Conservation (phyloP, 1,284 basidiomycete genomes). For the Fomitopsis betulina region DNA sequence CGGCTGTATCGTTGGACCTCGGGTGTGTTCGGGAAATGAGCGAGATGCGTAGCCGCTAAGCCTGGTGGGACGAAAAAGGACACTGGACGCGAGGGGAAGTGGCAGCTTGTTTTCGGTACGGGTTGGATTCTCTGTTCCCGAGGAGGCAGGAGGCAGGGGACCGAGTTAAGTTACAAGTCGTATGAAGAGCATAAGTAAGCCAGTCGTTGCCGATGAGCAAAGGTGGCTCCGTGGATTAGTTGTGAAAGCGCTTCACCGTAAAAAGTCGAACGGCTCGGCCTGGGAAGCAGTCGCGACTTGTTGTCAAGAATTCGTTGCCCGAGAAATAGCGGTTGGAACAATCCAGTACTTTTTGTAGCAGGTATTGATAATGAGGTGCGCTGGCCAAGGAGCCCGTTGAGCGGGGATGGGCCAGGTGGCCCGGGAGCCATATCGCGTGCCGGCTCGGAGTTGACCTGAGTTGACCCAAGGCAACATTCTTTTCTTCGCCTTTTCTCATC, state of each 20-base stretch:
- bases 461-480: not conserved
- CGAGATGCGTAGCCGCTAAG: no score
- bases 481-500: no score
- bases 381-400: not conserved
- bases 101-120: no score
- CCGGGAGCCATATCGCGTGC: not conserved
- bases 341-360: not conserved
- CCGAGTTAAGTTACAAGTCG: no score
- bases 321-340: not conserved
- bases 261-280: not conserved
- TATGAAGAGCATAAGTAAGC: not conserved
- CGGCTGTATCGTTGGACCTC: no score
- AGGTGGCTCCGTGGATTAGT: not conserved
- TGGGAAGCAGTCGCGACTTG: not conserved
- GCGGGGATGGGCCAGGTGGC: conserved; percentile 1
- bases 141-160: no score
- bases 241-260: not conserved
- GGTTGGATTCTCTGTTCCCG: no score
- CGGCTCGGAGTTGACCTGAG: not conserved
- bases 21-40: no score
- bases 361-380: not conserved
- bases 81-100: no score
- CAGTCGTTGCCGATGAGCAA: not conserved
- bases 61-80: no score
- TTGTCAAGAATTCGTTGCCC: not conserved